Conservation (phyloP, 257 asterid species). For the Datura wrightii region DNA sequence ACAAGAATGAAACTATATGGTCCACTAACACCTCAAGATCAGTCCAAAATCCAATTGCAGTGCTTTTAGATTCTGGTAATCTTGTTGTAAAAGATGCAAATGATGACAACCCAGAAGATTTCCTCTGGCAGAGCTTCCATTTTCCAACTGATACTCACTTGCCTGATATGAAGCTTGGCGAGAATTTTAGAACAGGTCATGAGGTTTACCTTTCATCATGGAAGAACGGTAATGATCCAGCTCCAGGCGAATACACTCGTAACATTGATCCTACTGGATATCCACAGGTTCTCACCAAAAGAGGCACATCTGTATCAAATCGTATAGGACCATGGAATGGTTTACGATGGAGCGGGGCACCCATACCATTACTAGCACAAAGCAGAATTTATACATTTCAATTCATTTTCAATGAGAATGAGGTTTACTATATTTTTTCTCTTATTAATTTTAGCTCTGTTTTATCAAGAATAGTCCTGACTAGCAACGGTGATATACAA, state of each 20-base stretch:
- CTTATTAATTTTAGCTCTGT: constrained; percentile 30
- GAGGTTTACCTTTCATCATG: constrained; percentile 45
- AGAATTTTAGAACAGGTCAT: constrained; percentile 35
- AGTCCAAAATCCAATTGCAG: constrained; percentile 35
- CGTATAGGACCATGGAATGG: constrained; percentile 67
- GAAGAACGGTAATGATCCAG: constrained; percentile 48
- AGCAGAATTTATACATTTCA: not conserved
- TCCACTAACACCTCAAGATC: constrained; percentile 35
- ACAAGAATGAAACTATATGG: constrained; percentile 31
- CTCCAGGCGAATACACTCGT: constrained; percentile 42
- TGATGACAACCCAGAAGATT: constrained; percentile 32
- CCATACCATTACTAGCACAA: not conserved
- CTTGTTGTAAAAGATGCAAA: constrained; percentile 47
- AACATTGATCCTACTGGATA: constrained; percentile 46
- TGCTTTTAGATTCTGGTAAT: constrained; percentile 46
- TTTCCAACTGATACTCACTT: constrained; percentile 40
- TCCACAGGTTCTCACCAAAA: constrained; percentile 41
- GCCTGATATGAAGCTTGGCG: constrained; percentile 46
- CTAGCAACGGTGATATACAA: constrained; percentile 28
- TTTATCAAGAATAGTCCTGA: constrained; percentile 38
- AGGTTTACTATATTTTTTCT: not conserved
- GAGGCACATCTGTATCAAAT: not conserved
- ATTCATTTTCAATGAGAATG: constrained; percentile 24
- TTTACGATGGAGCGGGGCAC: constrained; percentile 46
- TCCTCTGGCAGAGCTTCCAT: constrained; percentile 45